Base-by-base conservation (phyloP, 2,329 filamentous ascomycete genomes). In the Apiospora hydei region DNA sequence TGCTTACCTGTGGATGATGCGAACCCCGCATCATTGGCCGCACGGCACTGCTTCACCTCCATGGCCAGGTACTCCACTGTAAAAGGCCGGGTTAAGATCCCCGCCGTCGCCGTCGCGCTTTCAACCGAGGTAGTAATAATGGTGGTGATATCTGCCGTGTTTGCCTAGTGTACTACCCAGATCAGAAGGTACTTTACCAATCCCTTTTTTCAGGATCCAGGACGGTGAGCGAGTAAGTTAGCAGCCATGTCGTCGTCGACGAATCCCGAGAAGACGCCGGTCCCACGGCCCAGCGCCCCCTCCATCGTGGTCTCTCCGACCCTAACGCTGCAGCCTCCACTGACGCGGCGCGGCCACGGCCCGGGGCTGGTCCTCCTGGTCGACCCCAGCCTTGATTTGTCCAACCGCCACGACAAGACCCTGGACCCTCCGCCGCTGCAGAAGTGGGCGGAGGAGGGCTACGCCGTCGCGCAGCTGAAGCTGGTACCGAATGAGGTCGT, bases 401-500 rank as follows among this genome's bases (percentile, higher is more conserved):
- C 69, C 75, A 47, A 74, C 70, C 21, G 57, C 57, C 46, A 79
- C 76, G 26, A 71, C 71, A 69, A 77, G 77, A 74, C 81, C 71
- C 73, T 82, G 10, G 84, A 85, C 70, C 91, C 91, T 0, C 84
- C 87, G 11, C 88, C 89, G 0, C 76, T 89, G 18, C 78, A 88
- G 73, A 94, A 93, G 80, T 93, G 92, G 92, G 91, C 91, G 0
- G 91, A 94, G 77, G 92, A 94, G 78, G 90, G 91, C 0, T 93
- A 89, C 75, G 83, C 88, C 0, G 90, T 93, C 3, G 89, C 84
- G 0, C 86, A 92, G 78, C 78, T 93, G 0, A 77, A 81, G 2
- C 76, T 82, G 1, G 75, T 74, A 41, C 10, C 57, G 57, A 41
- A 38, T 64, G 57, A 64, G 57, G 57, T 21, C 3, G 30, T 21